Evolutionary conservation across 371 early-diverging fungal species (phyloP).

Genomic region (Circinella minor): DNA sequence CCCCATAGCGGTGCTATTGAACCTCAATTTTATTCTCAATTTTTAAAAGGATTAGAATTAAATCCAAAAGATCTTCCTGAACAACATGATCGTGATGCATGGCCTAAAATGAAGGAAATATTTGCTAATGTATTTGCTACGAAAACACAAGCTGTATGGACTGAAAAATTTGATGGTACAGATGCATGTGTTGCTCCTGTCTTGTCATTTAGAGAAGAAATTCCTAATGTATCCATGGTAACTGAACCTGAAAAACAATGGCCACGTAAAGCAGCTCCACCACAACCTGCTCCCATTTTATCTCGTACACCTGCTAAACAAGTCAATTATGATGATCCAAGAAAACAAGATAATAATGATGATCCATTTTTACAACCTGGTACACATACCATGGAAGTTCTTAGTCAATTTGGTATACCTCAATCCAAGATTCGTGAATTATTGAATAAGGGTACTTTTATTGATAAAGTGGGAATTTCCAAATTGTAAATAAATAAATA

Average conservation of each 20-base stretch:
- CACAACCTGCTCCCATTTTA: constrained; percentile 65
- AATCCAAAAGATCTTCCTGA: constrained; percentile 46
- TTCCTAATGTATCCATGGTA: constrained; percentile 21
- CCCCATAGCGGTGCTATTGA: constrained; percentile 69
- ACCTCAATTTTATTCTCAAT: constrained; percentile 67
- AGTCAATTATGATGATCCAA: constrained; percentile 7
- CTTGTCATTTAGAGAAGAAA: constrained; percentile 53
- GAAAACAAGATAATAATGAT: background rate
- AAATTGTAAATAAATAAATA: constrained; percentile 7
- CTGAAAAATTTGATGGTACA: constrained; percentile 61
- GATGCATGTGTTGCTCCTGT: constrained; percentile 84
- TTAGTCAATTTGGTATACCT: constrained; percentile 58
- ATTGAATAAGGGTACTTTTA: constrained; percentile 18
- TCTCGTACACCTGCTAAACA: constrained; percentile 62
- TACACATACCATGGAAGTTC: constrained; percentile 55
- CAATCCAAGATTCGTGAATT: constrained; percentile 19
- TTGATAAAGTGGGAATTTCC: constrained; percentile 12
- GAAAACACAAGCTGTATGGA: constrained; percentile 75
- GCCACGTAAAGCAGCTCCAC: constrained; percentile 46
- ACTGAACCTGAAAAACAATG: constrained; percentile 19
- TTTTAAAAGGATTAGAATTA: constrained; percentile 61
- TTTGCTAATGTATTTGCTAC: constrained; percentile 57
- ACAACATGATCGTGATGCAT: constrained; percentile 57
- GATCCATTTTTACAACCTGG: constrained; percentile 57
- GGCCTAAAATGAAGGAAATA: constrained; percentile 58